phyloP scores from a whole-genome alignment of 495 filamentous ascomycete species.

The Thozetella sp. region DNA sequence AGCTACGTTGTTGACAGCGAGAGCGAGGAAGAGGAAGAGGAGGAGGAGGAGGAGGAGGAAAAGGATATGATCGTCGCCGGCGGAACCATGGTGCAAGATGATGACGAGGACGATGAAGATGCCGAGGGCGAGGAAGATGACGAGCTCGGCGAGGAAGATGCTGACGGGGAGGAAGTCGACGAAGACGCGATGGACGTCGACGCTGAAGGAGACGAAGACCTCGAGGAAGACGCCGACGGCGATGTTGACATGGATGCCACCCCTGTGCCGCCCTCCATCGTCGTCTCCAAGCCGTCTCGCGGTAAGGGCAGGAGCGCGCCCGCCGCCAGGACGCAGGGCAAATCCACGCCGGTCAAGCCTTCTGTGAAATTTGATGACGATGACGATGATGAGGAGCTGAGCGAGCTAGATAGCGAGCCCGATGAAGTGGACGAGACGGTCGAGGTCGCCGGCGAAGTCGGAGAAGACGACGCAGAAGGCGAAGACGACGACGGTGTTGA shows the following conservation, averaged over 20 bases:
- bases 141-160: constrained; percentile 48
- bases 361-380: constrained; percentile 28
- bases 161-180: constrained; percentile 40
- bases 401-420: constrained; percentile 47
- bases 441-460: constrained; percentile 37
- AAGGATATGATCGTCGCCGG: constrained; percentile 34
- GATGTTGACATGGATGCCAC: constrained; percentile 46
- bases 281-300: constrained; percentile 37
- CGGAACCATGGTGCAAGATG: constrained; percentile 28
- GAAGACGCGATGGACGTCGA: constrained; percentile 38
- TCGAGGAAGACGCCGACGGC: constrained; percentile 45
- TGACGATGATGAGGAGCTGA: constrained; percentile 47
- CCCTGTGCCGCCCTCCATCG: constrained; percentile 40
- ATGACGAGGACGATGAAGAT: constrained; percentile 48
- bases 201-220: constrained; percentile 30
- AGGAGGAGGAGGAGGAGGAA: constrained; percentile 43
- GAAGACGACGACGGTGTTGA: constrained; percentile 43
- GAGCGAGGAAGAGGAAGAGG: constrained; percentile 52
- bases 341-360: constrained; percentile 17
- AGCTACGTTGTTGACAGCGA: constrained; percentile 64
- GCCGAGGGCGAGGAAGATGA: constrained; percentile 43
- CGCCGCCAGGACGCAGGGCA: constrained; percentile 6
- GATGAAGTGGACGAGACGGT: constrained; percentile 54
- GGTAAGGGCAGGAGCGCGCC: not conserved
- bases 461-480: constrained; percentile 53